phyloP scores from a whole-genome alignment of 1,284 basidiomycete genomes.

The Pulveroboletus ridleyi region DNA sequence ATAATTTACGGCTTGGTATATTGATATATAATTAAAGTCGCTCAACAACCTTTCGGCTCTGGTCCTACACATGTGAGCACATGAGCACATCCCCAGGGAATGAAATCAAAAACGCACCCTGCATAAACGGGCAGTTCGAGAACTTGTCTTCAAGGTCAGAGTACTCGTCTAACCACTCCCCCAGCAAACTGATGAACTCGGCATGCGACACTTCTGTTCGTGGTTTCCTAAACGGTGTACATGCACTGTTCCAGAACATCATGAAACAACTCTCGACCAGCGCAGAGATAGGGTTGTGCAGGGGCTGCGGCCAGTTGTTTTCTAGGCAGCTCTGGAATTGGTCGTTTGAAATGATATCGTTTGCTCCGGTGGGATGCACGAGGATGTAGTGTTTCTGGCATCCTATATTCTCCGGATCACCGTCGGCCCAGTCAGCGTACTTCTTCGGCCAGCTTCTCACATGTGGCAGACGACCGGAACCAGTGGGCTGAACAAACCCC shows the following conservation, averaged over 20 bases:
- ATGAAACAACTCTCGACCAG: neutral
- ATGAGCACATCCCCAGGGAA: no score
- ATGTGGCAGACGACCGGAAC: neutral
- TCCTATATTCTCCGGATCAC: fast-evolving
- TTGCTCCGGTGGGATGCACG: neutral
- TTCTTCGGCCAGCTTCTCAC: neutral
- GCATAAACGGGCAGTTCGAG: constrained; percentile 8
- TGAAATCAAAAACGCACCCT: neutral
- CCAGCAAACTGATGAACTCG: constrained; percentile 1
- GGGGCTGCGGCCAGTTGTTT: neutral
- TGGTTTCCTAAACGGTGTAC: no score
- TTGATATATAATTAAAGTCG: no score
- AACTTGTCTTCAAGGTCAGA: neutral
- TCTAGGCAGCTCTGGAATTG: neutral
- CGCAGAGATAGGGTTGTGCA: neutral
- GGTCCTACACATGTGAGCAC: no score
- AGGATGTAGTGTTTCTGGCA: neutral
- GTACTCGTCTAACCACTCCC: neutral
- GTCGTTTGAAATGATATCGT: neutral
- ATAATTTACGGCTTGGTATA: no score
- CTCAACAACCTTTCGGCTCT: no score
- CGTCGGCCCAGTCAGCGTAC: neutral
- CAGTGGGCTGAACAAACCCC: no score
- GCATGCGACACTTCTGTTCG: no score
- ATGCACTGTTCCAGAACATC: neutral